phyloP scores from a whole-genome alignment of 2,329 filamentous ascomycete species.

The Huntiella moniliformis region DNA sequence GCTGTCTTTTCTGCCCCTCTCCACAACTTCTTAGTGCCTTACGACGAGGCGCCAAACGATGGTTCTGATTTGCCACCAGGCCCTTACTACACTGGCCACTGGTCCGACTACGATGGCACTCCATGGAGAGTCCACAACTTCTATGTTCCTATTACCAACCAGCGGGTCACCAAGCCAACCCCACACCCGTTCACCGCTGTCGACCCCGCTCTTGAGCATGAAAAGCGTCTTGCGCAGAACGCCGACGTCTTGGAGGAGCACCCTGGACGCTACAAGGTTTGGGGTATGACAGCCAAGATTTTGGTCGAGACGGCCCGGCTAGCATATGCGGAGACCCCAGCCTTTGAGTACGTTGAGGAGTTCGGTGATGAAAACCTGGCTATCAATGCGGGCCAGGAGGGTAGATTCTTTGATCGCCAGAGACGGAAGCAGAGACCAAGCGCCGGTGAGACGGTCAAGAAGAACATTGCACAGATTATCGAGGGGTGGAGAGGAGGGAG shows the following conservation, averaged over 20 bases:
- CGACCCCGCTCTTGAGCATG: slow-evolving; percentile 22
- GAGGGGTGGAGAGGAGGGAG: slow-evolving; percentile 2
- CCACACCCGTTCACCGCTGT: slow-evolving; percentile 14
- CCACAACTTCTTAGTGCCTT: slow-evolving; percentile 52
- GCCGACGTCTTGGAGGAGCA: slow-evolving; percentile 19
- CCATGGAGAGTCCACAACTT: slow-evolving; percentile 87
- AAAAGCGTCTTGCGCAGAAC: slow-evolving; percentile 15
- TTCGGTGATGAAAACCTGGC: slow-evolving; percentile 37
- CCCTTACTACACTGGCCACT: slow-evolving; percentile 70
- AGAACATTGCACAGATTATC: slow-evolving; percentile 5
- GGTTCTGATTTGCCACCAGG: slow-evolving; percentile 27
- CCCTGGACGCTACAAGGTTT: slow-evolving; percentile 56
- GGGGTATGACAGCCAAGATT: slow-evolving; percentile 87
- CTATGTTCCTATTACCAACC: slow-evolving; percentile 60
- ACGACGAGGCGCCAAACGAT: slow-evolving; percentile 26
- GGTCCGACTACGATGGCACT: slow-evolving; percentile 60
- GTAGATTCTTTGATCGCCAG: slow-evolving; percentile 22
- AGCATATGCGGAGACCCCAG: slow-evolving; percentile 65
- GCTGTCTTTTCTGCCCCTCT: slow-evolving; percentile 86
- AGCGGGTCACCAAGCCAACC: slow-evolving; percentile 44
- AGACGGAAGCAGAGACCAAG: slow-evolving; percentile 1
- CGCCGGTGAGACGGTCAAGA: neutral
- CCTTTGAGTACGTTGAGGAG: slow-evolving; percentile 51
- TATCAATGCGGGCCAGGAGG: slow-evolving; percentile 24
- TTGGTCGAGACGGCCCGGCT: slow-evolving; percentile 73